Evolutionary conservation across 345 rosid species (phyloP).

Genomic region (Passiflora organensis): DNA sequence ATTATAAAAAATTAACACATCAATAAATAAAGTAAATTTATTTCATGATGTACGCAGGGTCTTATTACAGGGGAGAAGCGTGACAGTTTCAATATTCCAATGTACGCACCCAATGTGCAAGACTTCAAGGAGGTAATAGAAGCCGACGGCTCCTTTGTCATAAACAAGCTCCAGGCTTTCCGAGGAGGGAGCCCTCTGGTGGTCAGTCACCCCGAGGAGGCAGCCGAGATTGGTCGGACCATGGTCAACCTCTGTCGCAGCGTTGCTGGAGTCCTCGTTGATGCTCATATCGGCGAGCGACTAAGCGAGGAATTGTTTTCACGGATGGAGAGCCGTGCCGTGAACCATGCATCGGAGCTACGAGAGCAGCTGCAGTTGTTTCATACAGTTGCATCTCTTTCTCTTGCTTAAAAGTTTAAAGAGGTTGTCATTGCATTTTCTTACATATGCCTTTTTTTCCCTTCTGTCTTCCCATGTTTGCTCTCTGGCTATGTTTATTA

Average conservation of each 20-base stretch:
- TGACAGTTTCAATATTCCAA: slow-evolving; percentile 85
- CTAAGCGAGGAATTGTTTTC: slow-evolving; percentile 66
- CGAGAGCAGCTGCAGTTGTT: slow-evolving; percentile 74
- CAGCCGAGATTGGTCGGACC: slow-evolving; percentile 67
- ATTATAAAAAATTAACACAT: no score
- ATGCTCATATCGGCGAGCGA: slow-evolving; percentile 81
- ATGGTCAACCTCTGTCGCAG: slow-evolving; percentile 70
- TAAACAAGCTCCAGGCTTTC: slow-evolving; percentile 72
- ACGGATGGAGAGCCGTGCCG: slow-evolving; percentile 53
- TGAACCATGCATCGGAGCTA: slow-evolving; percentile 64
- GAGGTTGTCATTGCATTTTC: no score
- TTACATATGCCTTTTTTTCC: no score
- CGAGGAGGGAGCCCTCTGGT: slow-evolving; percentile 95
- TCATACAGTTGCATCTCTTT: no score
- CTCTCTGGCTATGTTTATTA: no score
- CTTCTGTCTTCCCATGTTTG: no score
- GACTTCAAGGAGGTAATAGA: slow-evolving; percentile 84
- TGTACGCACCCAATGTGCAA: slow-evolving; percentile 81
- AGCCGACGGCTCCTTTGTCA: slow-evolving; percentile 58
- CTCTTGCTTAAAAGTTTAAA: no score
- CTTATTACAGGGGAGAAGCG: slow-evolving; percentile 62
- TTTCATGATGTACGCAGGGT: no score
- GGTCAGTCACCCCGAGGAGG: no score
- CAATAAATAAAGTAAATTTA: no score
- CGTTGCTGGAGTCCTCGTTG: slow-evolving; percentile 81